phyloP scores from a whole-genome alignment of 495 filamentous ascomycete species.

The Glutinoglossum americanum region DNA sequence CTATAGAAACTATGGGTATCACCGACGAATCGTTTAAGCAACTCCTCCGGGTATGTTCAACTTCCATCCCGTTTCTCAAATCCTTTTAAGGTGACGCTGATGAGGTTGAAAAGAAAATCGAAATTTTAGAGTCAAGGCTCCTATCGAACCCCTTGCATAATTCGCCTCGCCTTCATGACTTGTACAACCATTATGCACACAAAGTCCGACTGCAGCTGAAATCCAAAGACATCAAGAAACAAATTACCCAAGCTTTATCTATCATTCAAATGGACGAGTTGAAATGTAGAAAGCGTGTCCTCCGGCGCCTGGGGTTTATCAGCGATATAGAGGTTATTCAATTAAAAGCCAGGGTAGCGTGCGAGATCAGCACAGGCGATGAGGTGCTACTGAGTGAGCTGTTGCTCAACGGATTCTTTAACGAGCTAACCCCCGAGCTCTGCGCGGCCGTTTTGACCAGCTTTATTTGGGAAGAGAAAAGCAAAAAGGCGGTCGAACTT shows the following conservation, averaged over 20 bases:
- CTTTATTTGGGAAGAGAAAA: constrained; percentile 95
- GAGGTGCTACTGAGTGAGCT: constrained; percentile 82
- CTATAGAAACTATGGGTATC: constrained; percentile 87
- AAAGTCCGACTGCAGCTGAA: constrained; percentile 56
- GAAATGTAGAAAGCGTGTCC: constrained; percentile 87
- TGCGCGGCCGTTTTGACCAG: constrained; percentile 67
- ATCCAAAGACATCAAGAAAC: constrained; percentile 73
- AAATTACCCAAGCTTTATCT: constrained; percentile 59
- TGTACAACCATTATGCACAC: constrained; percentile 63
- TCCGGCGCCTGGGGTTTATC: constrained; percentile 87
- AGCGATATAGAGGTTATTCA: constrained; percentile 85
- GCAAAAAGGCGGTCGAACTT: constrained; percentile 41
- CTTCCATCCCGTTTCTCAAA: not conserved
- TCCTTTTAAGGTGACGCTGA: not conserved
- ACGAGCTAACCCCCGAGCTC: constrained; percentile 73
- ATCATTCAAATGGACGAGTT: constrained; percentile 88
- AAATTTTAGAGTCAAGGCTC: constrained; percentile 84
- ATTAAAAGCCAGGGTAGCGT: constrained; percentile 87
- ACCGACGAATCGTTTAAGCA: constrained; percentile 82
- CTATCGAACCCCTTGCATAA: constrained; percentile 74
- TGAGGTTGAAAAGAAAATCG: constrained; percentile 57
- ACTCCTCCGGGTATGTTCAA: constrained; percentile 41
- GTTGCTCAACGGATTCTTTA: constrained; percentile 94
- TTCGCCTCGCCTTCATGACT: constrained; percentile 54
- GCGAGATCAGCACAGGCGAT: constrained; percentile 86